Base-by-base conservation (phyloP, 352 stramenopile species). In the Phytopythium helicoides region DNA sequence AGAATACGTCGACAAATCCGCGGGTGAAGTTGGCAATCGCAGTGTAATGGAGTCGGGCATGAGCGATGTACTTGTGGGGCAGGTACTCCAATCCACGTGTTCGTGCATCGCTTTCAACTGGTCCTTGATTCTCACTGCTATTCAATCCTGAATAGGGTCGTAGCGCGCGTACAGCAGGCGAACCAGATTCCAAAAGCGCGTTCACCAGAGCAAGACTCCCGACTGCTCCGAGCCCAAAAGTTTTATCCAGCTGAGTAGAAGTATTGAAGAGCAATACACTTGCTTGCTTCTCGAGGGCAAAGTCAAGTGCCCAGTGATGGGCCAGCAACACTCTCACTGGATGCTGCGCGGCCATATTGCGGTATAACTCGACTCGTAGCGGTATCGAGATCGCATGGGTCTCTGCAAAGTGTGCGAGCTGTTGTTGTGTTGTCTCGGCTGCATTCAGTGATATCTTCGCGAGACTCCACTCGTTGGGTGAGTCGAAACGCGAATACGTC, bases 371-470 rank as follows among this genome's bases (percentile, higher is more conserved):
- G 1, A 82, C 68, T 12, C 66, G 71, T 15, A 86, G 66, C 8
- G 71, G 74, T 40, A 78, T 73, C 18, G 66, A 69, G 41, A 75
- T 38, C 8, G 64, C 70, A 58, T 86, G 74, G 12, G 67, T 77
- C 48, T 82, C 71, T 16, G 54, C 62, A 39, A 81, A 74, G 64
- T 86, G 74, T 50, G 68, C 60, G 56, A 82, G 66, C 58, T 86
- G 58, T 55, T 86, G 74, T 59, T 67, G 72, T 14, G 60, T 69
- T 48, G 63, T 59, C 35, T 77, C 69, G 38, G 64, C 67, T 3
- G 69, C 53, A 25, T 86, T 74, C 12, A 81, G 57, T 16, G 60
- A 69, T 25, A 71, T 72, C 55, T 81, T 86, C 55, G 71, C 75
- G 14, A 83, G 58, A 25, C 61, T 57, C 69, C 71, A 86, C 64